Percentiles rank a stretch among this genome's conserved stretches.
Evolutionary conservation across 2,329 filamentous ascomycete genomes (phyloP).

Genomic region (Zymoseptoria ardabiliae): DNA sequence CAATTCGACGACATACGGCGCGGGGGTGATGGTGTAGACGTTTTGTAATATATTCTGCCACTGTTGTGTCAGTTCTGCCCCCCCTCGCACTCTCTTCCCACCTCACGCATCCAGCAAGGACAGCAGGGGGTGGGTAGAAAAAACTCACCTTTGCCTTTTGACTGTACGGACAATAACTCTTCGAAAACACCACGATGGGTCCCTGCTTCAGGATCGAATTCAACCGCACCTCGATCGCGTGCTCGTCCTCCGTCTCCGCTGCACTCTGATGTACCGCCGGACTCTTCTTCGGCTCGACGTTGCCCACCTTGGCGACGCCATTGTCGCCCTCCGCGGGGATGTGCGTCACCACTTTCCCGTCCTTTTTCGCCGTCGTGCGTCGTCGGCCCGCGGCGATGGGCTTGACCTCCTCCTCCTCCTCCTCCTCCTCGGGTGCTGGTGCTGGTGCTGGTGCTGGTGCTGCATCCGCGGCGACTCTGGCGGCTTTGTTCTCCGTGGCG

Average conservation of each 20-base stretch:
- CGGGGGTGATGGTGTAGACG: constrained; percentile 73
- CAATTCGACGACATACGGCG: constrained; percentile 83
- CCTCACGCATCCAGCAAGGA: no score
- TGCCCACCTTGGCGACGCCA: constrained; percentile 41
- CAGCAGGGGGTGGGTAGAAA: neutral
- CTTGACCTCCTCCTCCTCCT: constrained; percentile 43
- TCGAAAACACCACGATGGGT: constrained; percentile 92
- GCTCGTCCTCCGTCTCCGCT: constrained; percentile 50
- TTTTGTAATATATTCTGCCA: constrained; percentile 61
- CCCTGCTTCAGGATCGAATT: constrained; percentile 74
- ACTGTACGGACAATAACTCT: constrained; percentile 84
- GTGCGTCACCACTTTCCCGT: constrained; percentile 26
- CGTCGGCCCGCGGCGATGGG: constrained; percentile 56
- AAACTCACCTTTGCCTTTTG: constrained; percentile 62
- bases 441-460: constrained; percentile 9
- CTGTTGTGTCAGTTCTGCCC: neutral
- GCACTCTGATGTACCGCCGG: constrained; percentile 22
- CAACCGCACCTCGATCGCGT: constrained; percentile 62
- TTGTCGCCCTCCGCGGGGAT: constrained; percentile 32
- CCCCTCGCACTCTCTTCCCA: no score
- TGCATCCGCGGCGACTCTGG: constrained; percentile 8
- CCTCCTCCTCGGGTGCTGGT: constrained; percentile 23
- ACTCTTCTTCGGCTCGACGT: constrained; percentile 33
- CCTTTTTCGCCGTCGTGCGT: constrained; percentile 49
- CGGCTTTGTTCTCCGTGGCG: constrained; percentile 7